Conservation (phyloP, 2,329 filamentous ascomycete genomes). For the Achaetomium macrosporum region DNA sequence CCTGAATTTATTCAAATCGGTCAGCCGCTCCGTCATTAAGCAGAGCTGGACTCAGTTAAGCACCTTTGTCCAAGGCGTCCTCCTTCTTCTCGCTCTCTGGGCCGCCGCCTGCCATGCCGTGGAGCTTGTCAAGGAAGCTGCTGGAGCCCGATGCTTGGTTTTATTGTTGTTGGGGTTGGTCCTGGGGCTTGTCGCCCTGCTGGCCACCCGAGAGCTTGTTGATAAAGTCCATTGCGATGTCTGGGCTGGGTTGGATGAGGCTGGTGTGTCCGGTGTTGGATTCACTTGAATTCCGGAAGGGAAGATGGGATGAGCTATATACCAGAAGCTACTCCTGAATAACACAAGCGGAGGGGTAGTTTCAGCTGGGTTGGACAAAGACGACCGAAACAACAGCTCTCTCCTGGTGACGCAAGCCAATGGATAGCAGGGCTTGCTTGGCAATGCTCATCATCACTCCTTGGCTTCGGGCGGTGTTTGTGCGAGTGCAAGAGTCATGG, state of each 20-base stretch:
- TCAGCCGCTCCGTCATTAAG: no score
- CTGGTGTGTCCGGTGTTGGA: background rate
- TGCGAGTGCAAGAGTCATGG: background rate
- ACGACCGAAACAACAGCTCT: no score
- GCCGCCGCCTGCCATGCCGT: conserved; percentile 66
- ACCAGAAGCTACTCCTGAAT: background rate
- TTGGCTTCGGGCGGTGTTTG: conserved; percentile 5
- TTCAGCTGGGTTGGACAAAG: conserved; percentile 19
- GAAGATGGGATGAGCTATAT: background rate
- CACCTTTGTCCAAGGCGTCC: conserved; percentile 76
- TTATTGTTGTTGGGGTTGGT: conserved; percentile 5
- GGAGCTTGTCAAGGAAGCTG: conserved; percentile 62
- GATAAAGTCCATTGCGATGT: conserved; percentile 18
- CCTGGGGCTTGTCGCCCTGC: conserved; percentile 7
- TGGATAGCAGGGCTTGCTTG: conserved; percentile 5
- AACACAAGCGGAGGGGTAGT: conserved; percentile 5
- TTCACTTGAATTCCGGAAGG: conserved; percentile 2
- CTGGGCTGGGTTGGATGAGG: background rate
- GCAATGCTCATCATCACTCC: background rate
- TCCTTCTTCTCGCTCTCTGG: conserved; percentile 73
- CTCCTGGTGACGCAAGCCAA: conserved; percentile 6
- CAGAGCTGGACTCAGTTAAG: background rate
- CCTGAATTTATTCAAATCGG: conserved; percentile 38
- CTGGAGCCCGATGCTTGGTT: conserved; percentile 19
- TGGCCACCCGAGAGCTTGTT: conserved; percentile 17